Conservation (phyloP, 2,329 filamentous ascomycete genomes). For the Exophiala sideris region DNA sequence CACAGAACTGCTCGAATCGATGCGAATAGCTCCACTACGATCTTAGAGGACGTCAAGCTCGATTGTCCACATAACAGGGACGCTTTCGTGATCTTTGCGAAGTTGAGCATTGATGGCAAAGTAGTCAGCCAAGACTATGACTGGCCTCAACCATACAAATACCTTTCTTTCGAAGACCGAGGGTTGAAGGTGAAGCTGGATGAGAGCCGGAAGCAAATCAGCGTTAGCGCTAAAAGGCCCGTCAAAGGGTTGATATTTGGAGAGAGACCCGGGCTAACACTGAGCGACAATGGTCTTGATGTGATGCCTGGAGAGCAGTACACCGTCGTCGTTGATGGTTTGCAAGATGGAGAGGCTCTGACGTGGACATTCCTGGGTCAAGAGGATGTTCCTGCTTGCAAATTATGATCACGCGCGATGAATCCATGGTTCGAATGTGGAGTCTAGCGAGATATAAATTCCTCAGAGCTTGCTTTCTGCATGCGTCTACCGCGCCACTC, state of each 20-base stretch:
- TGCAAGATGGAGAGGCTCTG: neutral
- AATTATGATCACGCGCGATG: no score
- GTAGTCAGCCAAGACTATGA: constrained; percentile 53
- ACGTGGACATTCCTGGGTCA: no score
- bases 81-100: constrained; percentile 49
- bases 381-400: no score
- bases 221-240: constrained; percentile 42
- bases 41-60: constrained; percentile 30
- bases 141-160: constrained; percentile 60
- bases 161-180: constrained; percentile 51
- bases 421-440: no score
- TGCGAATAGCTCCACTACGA: constrained; percentile 54
- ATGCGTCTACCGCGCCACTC: no score
- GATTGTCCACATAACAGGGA: constrained; percentile 31
- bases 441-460: no score
- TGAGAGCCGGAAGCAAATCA: neutral
- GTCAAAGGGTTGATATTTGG: constrained; percentile 58
- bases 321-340: constrained; percentile 20
- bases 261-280: constrained; percentile 50
- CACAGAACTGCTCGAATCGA: constrained; percentile 45
- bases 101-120: constrained; percentile 49
- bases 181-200: constrained; percentile 28
- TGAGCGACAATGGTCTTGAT: constrained; percentile 56
- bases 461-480: no score
- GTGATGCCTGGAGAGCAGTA: constrained; percentile 56